Conservation (phyloP, 139 green algal species). For the Tetradesmus obliquus region DNA sequence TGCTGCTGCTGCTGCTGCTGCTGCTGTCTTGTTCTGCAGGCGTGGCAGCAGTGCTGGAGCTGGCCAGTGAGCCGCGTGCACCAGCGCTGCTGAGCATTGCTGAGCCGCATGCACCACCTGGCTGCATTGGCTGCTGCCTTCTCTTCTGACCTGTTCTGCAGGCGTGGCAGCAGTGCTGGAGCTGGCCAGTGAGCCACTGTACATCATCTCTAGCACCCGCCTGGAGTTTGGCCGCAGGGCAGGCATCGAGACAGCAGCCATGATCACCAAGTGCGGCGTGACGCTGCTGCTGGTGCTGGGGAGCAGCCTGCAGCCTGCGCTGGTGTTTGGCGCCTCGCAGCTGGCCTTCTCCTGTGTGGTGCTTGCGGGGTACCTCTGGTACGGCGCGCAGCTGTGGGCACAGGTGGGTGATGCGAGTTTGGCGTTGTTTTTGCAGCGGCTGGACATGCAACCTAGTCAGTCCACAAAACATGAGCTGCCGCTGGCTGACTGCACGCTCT, state of each 20-base stretch:
- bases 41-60: not conserved
- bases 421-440: not conserved
- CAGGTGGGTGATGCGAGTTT: not conserved
- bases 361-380: slow-evolving; percentile 57
- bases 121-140: not conserved
- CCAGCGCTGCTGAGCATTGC: too few relatives aligned
- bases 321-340: slow-evolving; percentile 75
- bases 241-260: slow-evolving; percentile 70
- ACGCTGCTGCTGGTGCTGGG: slow-evolving; percentile 65
- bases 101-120: too few relatives aligned
- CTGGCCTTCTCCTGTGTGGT: slow-evolving; percentile 65
- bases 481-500: too few relatives aligned
- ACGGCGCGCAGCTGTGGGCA: slow-evolving; percentile 2
- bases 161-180: slow-evolving; percentile 77
- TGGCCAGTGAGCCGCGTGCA: too few relatives aligned
- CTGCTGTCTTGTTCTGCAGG: not conserved
- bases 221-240: slow-evolving; percentile 74
- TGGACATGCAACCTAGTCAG: too few relatives aligned
- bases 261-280: slow-evolving; percentile 60
- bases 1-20: not conserved
- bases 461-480: too few relatives aligned
- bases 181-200: slow-evolving; percentile 79
- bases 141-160: slow-evolving; percentile 12
- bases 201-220: slow-evolving; percentile 75
- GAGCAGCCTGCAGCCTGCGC: slow-evolving; percentile 37